Evolutionary conservation across 352 stramenopile genomes (phyloP), one percentile per base, ranked within the genome.

Genomic region (Thalassiosira livingstoniorum): DNA sequence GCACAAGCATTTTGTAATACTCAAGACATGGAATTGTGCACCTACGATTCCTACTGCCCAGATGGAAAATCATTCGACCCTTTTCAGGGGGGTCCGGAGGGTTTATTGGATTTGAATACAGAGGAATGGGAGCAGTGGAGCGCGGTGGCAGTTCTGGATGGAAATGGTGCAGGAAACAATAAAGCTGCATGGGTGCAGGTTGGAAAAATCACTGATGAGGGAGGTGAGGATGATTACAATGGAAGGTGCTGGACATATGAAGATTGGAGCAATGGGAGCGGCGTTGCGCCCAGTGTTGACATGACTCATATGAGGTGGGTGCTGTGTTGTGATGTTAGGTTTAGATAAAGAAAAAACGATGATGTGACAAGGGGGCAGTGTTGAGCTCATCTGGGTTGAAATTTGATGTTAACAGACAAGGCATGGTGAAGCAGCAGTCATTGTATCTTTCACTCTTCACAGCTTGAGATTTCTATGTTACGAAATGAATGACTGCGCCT

Each of bases 161-260:
- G n/a, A n/a, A n/a, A n/a, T n/a, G n/a, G n/a, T n/a, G n/a, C n/a
- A n/a, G n/a, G n/a, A n/a, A n/a, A n/a, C n/a, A n/a, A n/a, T n/a
- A n/a, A n/a, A n/a, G n/a, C n/a, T n/a, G 68, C 55, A 54, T 77
- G 68, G 68, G 68, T 77, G 4, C 68, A 77, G 34, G 42, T 77
- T 42, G 68, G 68, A 25, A 77, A 77, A 39, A 47, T 77, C 29
- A 31, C 61, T 0, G n/a, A 63, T 47, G 57, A n/a, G 2, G 68
- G 29, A 4, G 68, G 47, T n/a, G 65, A 42, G 21, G 51, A 58
- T 42, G 68, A 77, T 25, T 29, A 69, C 23, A 32, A 29, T 37
- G 68, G 68, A 32, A 66, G 60, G 27, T 77, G 68, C 62, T 69
- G 68, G 57, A 77, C 4, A 25, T 77, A 63, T 62, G 57, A 68